A percentile compares a stretch with the other conserved stretches of the same genome.
phyloP scores from a whole-genome alignment of 805 yeast species.

The Nakazawaea pomicola region DNA sequence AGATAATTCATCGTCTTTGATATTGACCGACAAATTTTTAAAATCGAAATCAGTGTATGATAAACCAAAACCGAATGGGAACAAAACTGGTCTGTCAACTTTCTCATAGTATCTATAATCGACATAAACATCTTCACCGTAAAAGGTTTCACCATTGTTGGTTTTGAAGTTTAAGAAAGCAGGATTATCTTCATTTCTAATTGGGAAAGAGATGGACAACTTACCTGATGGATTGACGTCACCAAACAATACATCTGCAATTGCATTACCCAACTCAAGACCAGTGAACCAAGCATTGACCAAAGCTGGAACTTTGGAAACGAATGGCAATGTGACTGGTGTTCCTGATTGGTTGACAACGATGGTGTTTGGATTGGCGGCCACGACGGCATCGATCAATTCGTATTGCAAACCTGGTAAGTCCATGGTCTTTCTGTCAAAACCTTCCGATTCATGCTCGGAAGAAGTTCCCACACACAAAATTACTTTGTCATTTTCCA shows the following conservation, averaged over 20 bases:
- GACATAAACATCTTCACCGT: conserved; percentile 63
- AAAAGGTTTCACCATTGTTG: conserved; percentile 47
- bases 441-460: conserved; percentile 60
- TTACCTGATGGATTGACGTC: conserved; percentile 59
- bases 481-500: conserved; percentile 46
- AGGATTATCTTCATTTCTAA: conserved; percentile 48
- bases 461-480: conserved; percentile 45
- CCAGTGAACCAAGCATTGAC: conserved; percentile 58
- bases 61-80: conserved; percentile 61
- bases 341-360: conserved; percentile 58
- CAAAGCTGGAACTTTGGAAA: conserved; percentile 33
- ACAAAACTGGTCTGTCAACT: conserved; percentile 39
- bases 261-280: conserved; percentile 50
- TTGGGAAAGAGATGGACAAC: conserved; percentile 51
- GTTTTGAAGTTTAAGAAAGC: conserved; percentile 47
- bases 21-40: conserved; percentile 29
- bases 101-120: conserved; percentile 62
- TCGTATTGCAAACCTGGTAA: conserved; percentile 45
- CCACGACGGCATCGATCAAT: conserved; percentile 37
- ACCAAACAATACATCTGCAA: conserved; percentile 58
- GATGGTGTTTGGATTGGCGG: conserved; percentile 45
- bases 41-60: conserved; percentile 51
- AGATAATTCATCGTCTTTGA: conserved; percentile 16
- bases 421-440: conserved; percentile 45
- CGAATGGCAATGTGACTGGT: conserved; percentile 58